Base-by-base conservation (phyloP, 2,329 filamentous ascomycete genomes). In the Ceratocystis eucalypticola region DNA sequence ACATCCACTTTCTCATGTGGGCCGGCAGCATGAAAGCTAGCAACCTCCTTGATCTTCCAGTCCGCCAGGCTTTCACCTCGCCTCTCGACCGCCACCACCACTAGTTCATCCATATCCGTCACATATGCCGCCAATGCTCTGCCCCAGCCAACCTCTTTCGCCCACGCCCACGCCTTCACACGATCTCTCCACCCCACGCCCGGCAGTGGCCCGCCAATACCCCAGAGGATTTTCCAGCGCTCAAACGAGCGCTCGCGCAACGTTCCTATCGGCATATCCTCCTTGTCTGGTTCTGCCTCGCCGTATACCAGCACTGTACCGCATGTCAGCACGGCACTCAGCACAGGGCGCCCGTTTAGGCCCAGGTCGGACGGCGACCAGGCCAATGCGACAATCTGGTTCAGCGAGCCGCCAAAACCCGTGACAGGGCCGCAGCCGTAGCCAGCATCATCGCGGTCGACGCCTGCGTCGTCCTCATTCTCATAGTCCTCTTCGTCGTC, bases 351-450 rank as follows among this genome's bases (percentile, higher is more conserved):
- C 6, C 77, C 72, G 70, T 84, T 83, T 50, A 77, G 77, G 1
- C 83, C 82, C n/a, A 85, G 72, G 1, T 80, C 81, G n/a, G 74
- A 74, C 0, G 82, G 82, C n/a, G 82, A 84, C 83, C 83, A 85
- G 61, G 77, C 79, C 22, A 84, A 69, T 7, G 76, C 73, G 15
- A 84, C 77, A 17, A 82, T 77, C 69, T 85, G 82, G 69, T 82
- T 83, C 70, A 85, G 75, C 2, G 80, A 79, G 61, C 76, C 76
- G 3, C 81, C 82, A 1, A 77, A 76, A 17, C 77, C 77, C 0
- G 80, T 80, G 46, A 83, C 76, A 1, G 76, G 69, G 2, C 78
- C 78, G 3, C 70, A 72, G 0, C 81, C 81, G 3, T 78, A 79
- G 10, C 80, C 81, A 1, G 71, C 73, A 41, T 74, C 75, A 69